Percentiles rank a stretch among this genome's conserved stretches.
These are phyloP conservation scores for Diaporthe velutina DNA, from an alignment of 2,329 filamentous ascomycete genomes.

Conservation along the genomic window DNA sequence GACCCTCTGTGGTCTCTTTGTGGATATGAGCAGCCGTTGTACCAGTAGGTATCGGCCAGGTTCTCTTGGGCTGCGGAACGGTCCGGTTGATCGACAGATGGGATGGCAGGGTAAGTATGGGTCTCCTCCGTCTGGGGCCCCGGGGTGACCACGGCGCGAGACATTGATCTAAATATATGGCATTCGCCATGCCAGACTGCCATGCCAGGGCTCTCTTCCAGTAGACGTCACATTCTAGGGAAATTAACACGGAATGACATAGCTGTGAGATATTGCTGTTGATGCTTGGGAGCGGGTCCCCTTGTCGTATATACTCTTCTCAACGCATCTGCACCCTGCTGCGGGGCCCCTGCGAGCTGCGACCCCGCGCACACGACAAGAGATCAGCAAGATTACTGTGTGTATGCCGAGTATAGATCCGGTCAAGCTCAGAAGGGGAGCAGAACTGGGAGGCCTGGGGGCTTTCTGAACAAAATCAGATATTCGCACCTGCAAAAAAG, in stretches of 20 bases:
- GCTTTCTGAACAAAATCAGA: too few species aligned
- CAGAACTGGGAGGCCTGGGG: neutral
- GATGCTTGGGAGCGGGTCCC: neutral
- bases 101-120: neutral
- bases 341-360: neutral
- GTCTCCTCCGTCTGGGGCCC: neutral
- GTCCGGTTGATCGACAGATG: constrained; percentile 18
- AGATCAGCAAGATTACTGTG: neutral
- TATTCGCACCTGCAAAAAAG: too few species aligned
- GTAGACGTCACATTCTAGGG: too few species aligned
- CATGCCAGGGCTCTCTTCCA: too few species aligned
- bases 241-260: neutral
- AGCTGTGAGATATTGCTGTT: neutral
- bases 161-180: too few species aligned
- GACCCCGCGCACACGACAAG: neutral
- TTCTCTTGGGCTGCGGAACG: constrained; percentile 15
- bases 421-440: neutral
- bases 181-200: neutral
- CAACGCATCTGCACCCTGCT: neutral
- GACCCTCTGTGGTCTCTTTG: neutral
- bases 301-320: neutral
- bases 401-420: neutral
- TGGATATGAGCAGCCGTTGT: neutral
- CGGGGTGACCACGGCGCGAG: neutral
- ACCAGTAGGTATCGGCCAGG: neutral